phyloP scores from a whole-genome alignment of 768 basidiomycete species.

The Boletus vinaceobasis region DNA sequence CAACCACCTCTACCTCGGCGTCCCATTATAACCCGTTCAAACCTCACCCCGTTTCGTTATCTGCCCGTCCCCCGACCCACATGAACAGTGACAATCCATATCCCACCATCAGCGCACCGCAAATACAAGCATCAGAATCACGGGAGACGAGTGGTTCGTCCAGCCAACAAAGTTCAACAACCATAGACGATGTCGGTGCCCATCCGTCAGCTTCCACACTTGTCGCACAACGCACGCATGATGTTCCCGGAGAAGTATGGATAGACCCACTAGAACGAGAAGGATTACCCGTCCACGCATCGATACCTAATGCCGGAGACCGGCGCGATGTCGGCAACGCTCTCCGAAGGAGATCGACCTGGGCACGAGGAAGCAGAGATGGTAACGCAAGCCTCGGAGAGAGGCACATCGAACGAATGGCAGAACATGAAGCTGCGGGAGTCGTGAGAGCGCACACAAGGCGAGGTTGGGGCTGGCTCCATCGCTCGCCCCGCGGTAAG shows the following conservation, averaged over 20 bases:
- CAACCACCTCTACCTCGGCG: not conserved
- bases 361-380: conserved; percentile 12
- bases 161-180: conserved; percentile 7
- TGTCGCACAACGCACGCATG: conserved; percentile 28
- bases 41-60: not conserved
- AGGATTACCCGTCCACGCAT: conserved; percentile 50
- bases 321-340: not conserved
- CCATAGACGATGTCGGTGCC: not conserved
- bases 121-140: conserved; percentile 4
- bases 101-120: not conserved
- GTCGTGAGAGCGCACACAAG: conserved; percentile 45
- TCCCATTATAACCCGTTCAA: conserved; percentile 4
- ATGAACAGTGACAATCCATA: conserved; percentile 21
- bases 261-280: conserved; percentile 63
- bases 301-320: conserved; percentile 12
- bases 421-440: conserved; percentile 36
- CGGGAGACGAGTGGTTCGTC: conserved; percentile 2
- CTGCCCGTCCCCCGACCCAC: not conserved
- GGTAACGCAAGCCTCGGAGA: conserved; percentile 1
- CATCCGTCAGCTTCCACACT: conserved; percentile 14
- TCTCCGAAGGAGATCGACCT: conserved; percentile 18
- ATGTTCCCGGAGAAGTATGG: conserved; percentile 50
- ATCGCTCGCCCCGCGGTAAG: conserved; percentile 6
- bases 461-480: conserved; percentile 23
- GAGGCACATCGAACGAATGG: conserved; percentile 28